phyloP scores from a whole-genome alignment of 148 eudicot genomes.

The Camellia lanceoleosa region DNA sequence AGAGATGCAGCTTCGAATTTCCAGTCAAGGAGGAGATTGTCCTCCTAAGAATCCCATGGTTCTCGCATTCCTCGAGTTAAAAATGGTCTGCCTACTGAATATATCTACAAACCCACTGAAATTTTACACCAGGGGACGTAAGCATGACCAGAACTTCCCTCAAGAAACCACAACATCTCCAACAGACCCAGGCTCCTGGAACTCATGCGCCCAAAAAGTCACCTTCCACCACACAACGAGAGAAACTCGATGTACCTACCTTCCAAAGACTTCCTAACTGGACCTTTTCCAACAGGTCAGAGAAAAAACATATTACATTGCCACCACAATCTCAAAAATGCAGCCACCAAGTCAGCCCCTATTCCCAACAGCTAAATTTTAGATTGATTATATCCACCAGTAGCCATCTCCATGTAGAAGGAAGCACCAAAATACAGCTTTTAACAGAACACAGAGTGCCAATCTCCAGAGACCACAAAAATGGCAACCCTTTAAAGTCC shows the following conservation, averaged over 20 bases:
- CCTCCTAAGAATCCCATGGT: neutral
- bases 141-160: neutral
- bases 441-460: slow-evolving; percentile 1
- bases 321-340: neutral
- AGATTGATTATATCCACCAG: neutral
- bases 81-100: neutral
- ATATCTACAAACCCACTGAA: neutral
- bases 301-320: neutral
- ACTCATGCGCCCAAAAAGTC: slow-evolving; percentile 4
- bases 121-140: neutral
- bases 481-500: neutral
- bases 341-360: neutral
- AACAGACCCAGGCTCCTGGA: neutral
- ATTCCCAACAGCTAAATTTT: neutral
- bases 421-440: slow-evolving; percentile 10
- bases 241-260: neutral
- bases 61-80: neutral
- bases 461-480: neutral
- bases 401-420: neutral
- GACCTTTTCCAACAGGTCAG: neutral
- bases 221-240: slow-evolving; percentile 4
- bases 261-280: neutral
- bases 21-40: neutral
- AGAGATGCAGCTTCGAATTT: neutral
- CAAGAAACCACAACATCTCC: neutral